phyloP scores from a whole-genome alignment of 495 filamentous ascomycete genomes.

The Jackrogersella multiformis region DNA sequence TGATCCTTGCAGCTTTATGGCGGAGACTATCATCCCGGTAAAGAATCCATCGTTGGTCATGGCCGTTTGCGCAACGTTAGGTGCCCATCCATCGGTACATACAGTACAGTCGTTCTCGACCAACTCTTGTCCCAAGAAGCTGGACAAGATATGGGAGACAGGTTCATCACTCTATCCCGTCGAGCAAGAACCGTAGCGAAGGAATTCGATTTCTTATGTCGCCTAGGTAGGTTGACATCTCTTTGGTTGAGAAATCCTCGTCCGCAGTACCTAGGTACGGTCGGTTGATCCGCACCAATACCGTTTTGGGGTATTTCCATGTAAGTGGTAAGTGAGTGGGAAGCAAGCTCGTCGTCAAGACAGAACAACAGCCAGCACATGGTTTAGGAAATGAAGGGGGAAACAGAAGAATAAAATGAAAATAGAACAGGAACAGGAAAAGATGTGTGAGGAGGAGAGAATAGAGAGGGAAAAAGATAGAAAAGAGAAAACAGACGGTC shows the following conservation, averaged over 20 bases:
- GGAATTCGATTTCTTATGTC: neutral
- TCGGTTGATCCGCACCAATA: conserved; percentile 26
- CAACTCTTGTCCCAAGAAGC: conserved; percentile 2
- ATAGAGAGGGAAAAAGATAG: conserved; percentile 24
- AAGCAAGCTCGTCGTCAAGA: conserved; percentile 15
- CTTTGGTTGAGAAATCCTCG: conserved; percentile 6
- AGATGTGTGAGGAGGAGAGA: conserved; percentile 31
- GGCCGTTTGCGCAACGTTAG: conserved; percentile 38
- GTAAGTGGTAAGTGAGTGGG: conserved; percentile 33
- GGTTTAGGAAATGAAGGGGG: conserved; percentile 12
- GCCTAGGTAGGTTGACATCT: conserved; percentile 3
- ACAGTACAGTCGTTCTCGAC: conserved; percentile 7
- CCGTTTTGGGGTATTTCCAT: conserved; percentile 44
- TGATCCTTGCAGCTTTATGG: conserved; percentile 32
- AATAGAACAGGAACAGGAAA: conserved; percentile 9
- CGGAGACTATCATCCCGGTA: conserved; percentile 32
- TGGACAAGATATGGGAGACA: neutral
- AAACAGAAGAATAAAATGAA: neutral
- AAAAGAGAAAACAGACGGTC: conserved; percentile 45
- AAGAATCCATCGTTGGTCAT: conserved; percentile 32
- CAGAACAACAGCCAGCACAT: conserved; percentile 25
- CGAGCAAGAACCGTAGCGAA: neutral
- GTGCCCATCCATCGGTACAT: conserved; percentile 25
- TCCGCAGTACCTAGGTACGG: conserved; percentile 30
- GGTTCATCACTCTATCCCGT: conserved; percentile 3